These are phyloP conservation scores for Nymphaea thermarum DNA, from an alignment of 164 flowering plant genomes.

Conservation along the genomic window DNA sequence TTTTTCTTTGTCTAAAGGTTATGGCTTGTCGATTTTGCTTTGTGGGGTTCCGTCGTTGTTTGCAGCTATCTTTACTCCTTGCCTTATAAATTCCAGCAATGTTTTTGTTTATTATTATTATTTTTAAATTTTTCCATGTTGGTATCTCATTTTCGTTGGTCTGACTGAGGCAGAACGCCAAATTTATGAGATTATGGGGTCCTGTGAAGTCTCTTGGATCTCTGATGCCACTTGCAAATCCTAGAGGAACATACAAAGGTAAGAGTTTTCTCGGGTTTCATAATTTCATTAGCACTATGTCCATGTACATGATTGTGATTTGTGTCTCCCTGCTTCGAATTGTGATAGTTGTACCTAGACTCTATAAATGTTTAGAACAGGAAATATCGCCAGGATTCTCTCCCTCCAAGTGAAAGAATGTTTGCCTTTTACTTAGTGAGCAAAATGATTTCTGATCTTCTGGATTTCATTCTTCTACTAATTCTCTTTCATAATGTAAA, in stretches of 20 bases:
- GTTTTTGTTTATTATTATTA: background rate
- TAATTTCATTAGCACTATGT: too few species aligned
- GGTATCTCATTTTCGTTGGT: constrained; percentile 2
- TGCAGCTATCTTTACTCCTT: background rate
- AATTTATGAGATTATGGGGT: constrained; percentile 73
- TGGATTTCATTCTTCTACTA: background rate
- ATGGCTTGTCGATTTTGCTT: background rate
- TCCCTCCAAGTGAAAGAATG: background rate
- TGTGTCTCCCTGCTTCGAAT: background rate
- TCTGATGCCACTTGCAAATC: constrained; percentile 68
- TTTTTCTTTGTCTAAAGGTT: background rate
- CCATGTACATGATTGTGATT: background rate
- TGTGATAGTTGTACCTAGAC: background rate
- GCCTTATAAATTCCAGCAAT: background rate
- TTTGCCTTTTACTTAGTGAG: background rate
- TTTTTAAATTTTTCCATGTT: background rate
- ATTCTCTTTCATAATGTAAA: too few species aligned
- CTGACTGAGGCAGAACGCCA: constrained; percentile 39
- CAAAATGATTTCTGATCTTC: background rate
- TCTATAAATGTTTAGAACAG: background rate
- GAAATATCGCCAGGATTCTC: background rate
- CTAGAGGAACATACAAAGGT: constrained; percentile 64
- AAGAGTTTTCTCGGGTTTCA: constrained; percentile 9
- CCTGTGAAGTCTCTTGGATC: constrained; percentile 52
- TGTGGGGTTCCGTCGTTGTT: background rate